Evolutionary conservation across 306 rosid genomes (phyloP), one percentile per base, ranked within the genome.

Genomic region (Dalbergia cultrata): DNA sequence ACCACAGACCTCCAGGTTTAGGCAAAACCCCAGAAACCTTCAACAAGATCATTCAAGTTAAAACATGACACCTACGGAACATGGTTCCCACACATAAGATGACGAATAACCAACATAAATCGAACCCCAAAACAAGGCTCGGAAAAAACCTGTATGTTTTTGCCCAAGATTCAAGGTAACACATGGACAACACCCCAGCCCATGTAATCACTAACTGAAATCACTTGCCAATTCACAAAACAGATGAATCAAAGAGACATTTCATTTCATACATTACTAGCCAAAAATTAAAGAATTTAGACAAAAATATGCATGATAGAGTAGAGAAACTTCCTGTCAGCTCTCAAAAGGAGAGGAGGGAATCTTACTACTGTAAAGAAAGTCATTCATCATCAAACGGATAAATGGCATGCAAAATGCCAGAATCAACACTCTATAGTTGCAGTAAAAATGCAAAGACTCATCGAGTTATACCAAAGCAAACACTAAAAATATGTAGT

Each of bases 41-140:
- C 95, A 90, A 88, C 86, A 89, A 90, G 90, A 89, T 84, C 88
- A 86, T 88, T 91, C 86, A 79, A 76, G 93, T 91, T 85, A 91
- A 89, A 86, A 86, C 82, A 83, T 7, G 83, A 81, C 83, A 66
- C 90, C 88, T 76, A 43, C 80, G 85, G 82, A 79, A 79, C 26
- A 50, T 47, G 35, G 76, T 83, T 87, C 94, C 95, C 87, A 82
- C 74, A 41, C 75, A 89, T 78, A 89, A 77, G 79, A 90, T 57
- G 80, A 79, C 72, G 83, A 70, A 83, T 76, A 87, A 80, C 80
- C 83, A 82, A 84, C 72, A 82, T 71, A 83, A 76, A 83, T 63
- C 93, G 90, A 87, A 86, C 87, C 90, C 57, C 76, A 59, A 57
- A 58, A 78, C 16, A 69, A 74, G 61, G 90, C 92, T 83, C 72